Evolutionary conservation across 2,329 filamentous ascomycete species (phyloP), one percentile per base, ranked within the genome.

Genomic region (Phaeoacremonium minimum): DNA sequence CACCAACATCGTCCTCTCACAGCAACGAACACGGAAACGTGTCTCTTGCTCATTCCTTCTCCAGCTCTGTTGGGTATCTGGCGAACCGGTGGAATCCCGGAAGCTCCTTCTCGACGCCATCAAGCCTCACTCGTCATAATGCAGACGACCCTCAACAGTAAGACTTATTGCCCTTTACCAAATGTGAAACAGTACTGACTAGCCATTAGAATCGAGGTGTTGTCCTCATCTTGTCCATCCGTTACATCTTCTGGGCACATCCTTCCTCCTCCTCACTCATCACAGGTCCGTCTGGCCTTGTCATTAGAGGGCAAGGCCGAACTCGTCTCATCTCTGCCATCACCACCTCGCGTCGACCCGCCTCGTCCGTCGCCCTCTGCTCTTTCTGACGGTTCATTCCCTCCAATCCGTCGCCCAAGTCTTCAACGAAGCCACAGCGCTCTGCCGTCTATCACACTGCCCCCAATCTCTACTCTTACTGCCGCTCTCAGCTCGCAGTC

Each of bases 261-360:
- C 32, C 53, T 64, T 12, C 53, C 64, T 36, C 52, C 57, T 33
- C 58, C 56, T 33, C 63, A 58, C 34, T 61, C 63, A n/a, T 75
- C 75, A 33, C 73, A 77, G 18, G 74, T 95, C 39, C 82, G 88
- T 33, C 71, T 96, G 18, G 88, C 87, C 2, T 80, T 93, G 52
- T 93, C 87, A 14, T 74, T 90, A 19, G 88, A 96, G 53, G 91
- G 91, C 47, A 91, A 90, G 54, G 91, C 91, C n/a, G 85, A 91
- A 51, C 72, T 96, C 35, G 78, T 90, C 15, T 79, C 76, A 13
- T 71, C 83, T 37, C 78, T 83, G 44, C 70, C 74, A 18, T 84
- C 83, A 4, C 85, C 86, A 4, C 87, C 84, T 2, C 83, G 80
- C 35, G 52, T 52, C 36, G 55, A 77, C 71, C 41, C 69, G 73